Conservation (phyloP, 352 stramenopile genomes). For the Phytophthora aleatoria region DNA sequence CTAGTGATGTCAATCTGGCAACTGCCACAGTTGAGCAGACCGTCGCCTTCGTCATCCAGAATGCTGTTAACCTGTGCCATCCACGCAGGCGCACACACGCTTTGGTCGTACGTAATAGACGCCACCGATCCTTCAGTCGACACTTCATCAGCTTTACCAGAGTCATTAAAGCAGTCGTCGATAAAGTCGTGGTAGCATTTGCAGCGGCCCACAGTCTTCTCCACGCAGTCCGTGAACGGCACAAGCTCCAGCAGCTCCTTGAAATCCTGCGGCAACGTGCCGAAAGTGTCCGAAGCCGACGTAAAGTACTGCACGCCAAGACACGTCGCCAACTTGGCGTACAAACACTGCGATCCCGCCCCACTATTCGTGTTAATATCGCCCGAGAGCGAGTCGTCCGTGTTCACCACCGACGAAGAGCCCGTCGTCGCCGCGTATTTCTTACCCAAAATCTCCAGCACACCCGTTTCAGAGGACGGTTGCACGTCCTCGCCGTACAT, state of each 20-base stretch:
- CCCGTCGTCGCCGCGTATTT: slow-evolving; percentile 47
- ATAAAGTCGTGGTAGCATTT: slow-evolving; percentile 56
- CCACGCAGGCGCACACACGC: slow-evolving; percentile 56
- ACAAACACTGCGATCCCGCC: slow-evolving; percentile 56
- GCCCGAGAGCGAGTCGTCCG: slow-evolving; percentile 35
- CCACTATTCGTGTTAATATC: slow-evolving; percentile 29
- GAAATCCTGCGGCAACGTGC: slow-evolving; percentile 71
- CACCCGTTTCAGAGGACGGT: slow-evolving; percentile 14
- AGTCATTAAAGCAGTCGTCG: slow-evolving; percentile 47
- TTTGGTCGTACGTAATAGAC: slow-evolving; percentile 56
- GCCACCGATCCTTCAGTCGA: slow-evolving; percentile 34
- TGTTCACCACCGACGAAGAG: slow-evolving; percentile 28
- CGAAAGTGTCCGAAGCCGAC: slow-evolving; percentile 52
- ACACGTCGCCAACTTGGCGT: slow-evolving; percentile 71
- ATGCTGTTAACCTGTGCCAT: slow-evolving; percentile 50
- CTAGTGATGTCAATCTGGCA: slow-evolving; percentile 78
- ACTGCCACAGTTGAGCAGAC: slow-evolving; percentile 71
- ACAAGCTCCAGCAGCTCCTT: slow-evolving; percentile 66
- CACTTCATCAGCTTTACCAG: slow-evolving; percentile 48
- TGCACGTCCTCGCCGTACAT: slow-evolving; percentile 76
- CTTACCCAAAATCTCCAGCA: slow-evolving; percentile 63
- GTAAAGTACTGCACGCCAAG: slow-evolving; percentile 58
- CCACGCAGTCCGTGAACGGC: slow-evolving; percentile 44
- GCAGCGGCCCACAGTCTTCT: slow-evolving; percentile 45
- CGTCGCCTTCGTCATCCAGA: slow-evolving; percentile 52